A percentile compares a stretch with the other conserved stretches of the same genome.
These are phyloP conservation scores for Hirsutella thompsonii DNA, from an alignment of 2,329 filamentous ascomycete genomes.

Conservation along the genomic window DNA sequence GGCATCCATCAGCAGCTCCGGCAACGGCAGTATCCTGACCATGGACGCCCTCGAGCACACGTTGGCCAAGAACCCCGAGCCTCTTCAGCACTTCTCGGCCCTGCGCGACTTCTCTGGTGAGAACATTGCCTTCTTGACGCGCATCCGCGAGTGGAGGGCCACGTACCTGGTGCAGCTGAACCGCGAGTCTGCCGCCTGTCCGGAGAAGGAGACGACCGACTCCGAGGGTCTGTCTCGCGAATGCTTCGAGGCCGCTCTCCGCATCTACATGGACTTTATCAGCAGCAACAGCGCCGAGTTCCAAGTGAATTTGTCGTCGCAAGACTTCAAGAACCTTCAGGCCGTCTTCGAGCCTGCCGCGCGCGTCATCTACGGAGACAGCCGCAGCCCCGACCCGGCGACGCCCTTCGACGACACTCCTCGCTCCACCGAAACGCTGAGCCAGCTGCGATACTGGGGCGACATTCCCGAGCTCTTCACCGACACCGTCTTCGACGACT, in stretches of 20 bases:
- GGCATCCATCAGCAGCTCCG: constrained; percentile 17
- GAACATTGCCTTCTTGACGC: constrained; percentile 52
- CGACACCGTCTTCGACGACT: constrained; percentile 43
- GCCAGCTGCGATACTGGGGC: constrained; percentile 22
- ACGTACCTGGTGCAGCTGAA: constrained; percentile 10
- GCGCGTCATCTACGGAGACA: constrained; percentile 27
- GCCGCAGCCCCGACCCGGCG: constrained; percentile 24
- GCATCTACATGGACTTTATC: constrained; percentile 50
- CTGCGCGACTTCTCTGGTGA: constrained; percentile 53
- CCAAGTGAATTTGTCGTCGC: constrained; percentile 51
- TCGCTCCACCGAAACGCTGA: constrained; percentile 9
- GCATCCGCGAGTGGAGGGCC: constrained; percentile 31
- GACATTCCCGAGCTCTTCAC: constrained; percentile 39
- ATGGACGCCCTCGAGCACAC: constrained; percentile 49
- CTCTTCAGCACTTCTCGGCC: constrained; percentile 48
- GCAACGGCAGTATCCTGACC: constrained; percentile 35
- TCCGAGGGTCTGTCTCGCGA: constrained; percentile 25
- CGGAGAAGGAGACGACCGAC: constrained; percentile 3
- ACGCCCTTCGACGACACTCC: constrained; percentile 28
- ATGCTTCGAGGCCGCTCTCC: constrained; percentile 42
- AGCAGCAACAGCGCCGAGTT: constrained; percentile 49
- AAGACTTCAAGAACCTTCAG: constrained; percentile 40
- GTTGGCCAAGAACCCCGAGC: constrained; percentile 40
- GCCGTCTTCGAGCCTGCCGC: constrained; percentile 42
- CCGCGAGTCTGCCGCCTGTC: background rate